Evolutionary conservation across 2,329 filamentous ascomycete genomes (phyloP).

Genomic region (Botryotinia globosa): DNA sequence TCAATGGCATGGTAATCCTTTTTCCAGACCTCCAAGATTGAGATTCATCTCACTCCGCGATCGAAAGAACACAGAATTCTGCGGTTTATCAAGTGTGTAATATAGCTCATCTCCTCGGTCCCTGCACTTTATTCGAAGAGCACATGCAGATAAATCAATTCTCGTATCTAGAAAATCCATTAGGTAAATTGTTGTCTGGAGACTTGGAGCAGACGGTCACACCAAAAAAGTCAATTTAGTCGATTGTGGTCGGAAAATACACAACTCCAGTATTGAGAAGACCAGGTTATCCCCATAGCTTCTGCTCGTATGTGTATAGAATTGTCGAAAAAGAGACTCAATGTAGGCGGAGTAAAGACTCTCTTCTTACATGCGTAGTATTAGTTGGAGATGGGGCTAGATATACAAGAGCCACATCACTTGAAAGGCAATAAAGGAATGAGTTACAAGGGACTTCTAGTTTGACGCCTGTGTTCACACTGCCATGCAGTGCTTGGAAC

Average conservation of each 20-base stretch:
- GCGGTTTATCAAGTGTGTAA: not conserved
- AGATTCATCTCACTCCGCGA: accelerated
- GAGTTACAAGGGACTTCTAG: too few species aligned
- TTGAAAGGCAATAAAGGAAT: too few species aligned
- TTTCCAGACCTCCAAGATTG: not conserved
- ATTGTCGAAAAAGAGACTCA: too few species aligned
- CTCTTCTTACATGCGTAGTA: too few species aligned
- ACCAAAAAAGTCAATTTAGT: not conserved
- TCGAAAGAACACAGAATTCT: not conserved
- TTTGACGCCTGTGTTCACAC: too few species aligned
- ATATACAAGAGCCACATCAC: too few species aligned
- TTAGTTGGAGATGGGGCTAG: too few species aligned
- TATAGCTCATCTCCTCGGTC: not conserved
- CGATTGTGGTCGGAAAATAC: not conserved
- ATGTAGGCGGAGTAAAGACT: too few species aligned
- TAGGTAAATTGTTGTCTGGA: not conserved
- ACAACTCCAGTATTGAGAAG: not conserved
- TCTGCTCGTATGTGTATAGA: too few species aligned
- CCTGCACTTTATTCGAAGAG: not conserved
- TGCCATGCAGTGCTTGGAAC: too few species aligned
- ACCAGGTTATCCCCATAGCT: not conserved
- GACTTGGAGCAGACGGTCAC: not conserved
- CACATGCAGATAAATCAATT: too few species aligned
- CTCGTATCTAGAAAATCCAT: not conserved
- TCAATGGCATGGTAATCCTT: too few species aligned